phyloP scores from a whole-genome alignment of 352 stramenopile species.

The Phytophthora vignae region DNA sequence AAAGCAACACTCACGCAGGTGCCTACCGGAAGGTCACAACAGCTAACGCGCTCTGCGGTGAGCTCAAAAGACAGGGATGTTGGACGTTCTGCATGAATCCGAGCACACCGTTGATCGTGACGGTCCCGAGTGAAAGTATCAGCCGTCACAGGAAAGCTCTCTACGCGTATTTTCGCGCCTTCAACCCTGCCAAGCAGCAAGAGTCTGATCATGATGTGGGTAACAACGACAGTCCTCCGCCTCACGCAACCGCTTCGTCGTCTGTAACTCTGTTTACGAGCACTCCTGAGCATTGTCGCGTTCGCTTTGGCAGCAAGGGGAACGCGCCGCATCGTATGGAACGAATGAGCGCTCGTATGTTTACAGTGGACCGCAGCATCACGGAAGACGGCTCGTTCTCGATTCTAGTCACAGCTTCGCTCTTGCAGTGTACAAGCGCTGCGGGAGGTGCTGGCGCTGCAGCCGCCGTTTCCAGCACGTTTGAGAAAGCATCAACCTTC shows the following conservation, averaged over 20 bases:
- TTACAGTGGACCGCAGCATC: constrained; percentile 43
- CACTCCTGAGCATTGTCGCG: constrained; percentile 40
- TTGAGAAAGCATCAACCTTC: constrained; percentile 25
- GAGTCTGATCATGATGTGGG: background rate
- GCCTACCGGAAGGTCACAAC: constrained; percentile 40
- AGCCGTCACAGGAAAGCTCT: constrained; percentile 46
- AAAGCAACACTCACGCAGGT: constrained; percentile 38
- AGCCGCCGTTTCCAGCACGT: constrained; percentile 29
- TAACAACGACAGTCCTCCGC: background rate
- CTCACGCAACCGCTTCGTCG: background rate
- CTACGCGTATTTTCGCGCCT: constrained; percentile 48
- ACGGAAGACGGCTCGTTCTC: constrained; percentile 29
- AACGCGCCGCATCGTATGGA: constrained; percentile 49
- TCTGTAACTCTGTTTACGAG: constrained; percentile 56
- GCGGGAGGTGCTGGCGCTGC: constrained; percentile 44
- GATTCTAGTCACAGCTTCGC: constrained; percentile 49
- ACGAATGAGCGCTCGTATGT: constrained; percentile 47
- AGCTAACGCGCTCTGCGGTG: constrained; percentile 43
- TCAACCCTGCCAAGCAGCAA: constrained; percentile 33
- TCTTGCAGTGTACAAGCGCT: constrained; percentile 51
- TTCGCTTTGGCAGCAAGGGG: constrained; percentile 35
- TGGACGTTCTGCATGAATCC: constrained; percentile 55
- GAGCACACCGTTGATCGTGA: constrained; percentile 40
- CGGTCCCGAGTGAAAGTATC: constrained; percentile 52
- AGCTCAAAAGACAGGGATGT: constrained; percentile 52